Conservation (phyloP, 768 basidiomycete species). For the Xerocomellus intermedius region DNA sequence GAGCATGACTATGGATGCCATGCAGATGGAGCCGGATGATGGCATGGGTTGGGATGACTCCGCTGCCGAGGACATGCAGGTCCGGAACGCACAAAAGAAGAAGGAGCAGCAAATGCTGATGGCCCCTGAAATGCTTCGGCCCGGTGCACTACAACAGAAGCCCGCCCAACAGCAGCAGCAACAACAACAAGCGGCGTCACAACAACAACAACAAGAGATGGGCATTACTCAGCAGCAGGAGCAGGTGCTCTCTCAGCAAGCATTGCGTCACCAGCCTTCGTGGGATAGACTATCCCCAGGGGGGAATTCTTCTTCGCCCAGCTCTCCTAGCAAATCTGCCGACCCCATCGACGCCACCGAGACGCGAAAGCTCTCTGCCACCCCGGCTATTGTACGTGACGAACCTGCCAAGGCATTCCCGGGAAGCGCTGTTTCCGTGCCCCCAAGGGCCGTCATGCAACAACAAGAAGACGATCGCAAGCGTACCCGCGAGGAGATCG, state of each 20-base stretch:
- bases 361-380: slow-evolving; percentile 74
- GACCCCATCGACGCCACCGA: slow-evolving; percentile 72
- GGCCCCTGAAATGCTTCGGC: slow-evolving; percentile 37
- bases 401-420: slow-evolving; percentile 30
- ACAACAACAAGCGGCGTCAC: slow-evolving; percentile 4
- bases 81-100: slow-evolving; percentile 28
- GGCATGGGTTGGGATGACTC: slow-evolving; percentile 87
- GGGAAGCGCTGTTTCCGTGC: slow-evolving; percentile 26
- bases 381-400: slow-evolving; percentile 73
- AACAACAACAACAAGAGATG: slow-evolving; percentile 29
- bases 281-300: slow-evolving; percentile 45
- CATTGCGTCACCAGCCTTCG: slow-evolving; percentile 44
- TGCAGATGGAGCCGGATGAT: slow-evolving; percentile 70
- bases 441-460: slow-evolving; percentile 41
- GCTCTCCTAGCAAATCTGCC: slow-evolving; percentile 34
- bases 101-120: slow-evolving; percentile 19
- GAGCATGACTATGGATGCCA: slow-evolving; percentile 28
- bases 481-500: slow-evolving; percentile 50
- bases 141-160: slow-evolving; percentile 32
- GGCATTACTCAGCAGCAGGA: slow-evolving; percentile 35
- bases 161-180: slow-evolving; percentile 13
- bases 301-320: slow-evolving; percentile 29
- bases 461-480: slow-evolving; percentile 55
- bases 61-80: slow-evolving; percentile 52
- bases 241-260: slow-evolving; percentile 25